Evolutionary conservation across 495 filamentous ascomycete genomes (phyloP).

Genomic region (Xylaria telfairii): DNA sequence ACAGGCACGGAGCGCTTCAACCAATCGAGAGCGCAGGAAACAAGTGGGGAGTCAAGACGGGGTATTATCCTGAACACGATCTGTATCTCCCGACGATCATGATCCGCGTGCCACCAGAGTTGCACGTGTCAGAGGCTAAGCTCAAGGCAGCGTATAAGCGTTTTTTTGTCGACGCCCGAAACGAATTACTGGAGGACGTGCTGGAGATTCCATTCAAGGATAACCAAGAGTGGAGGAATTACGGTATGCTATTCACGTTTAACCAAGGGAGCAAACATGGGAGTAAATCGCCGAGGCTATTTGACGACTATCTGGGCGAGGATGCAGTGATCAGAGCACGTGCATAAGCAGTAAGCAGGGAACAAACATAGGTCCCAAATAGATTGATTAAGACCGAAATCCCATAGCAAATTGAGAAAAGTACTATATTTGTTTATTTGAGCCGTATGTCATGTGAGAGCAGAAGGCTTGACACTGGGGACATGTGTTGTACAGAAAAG

Average conservation of each 20-base stretch:
- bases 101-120: neutral
- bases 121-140: neutral
- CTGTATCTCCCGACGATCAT: neutral
- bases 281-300: neutral
- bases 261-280: neutral
- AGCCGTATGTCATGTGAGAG: neutral
- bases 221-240: neutral
- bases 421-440: neutral
- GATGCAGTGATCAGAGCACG: neutral
- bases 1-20: neutral
- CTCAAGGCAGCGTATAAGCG: neutral
- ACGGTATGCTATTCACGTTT: constrained; percentile 3
- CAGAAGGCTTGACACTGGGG: neutral
- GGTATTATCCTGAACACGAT: neutral
- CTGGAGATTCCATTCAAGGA: neutral
- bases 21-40: neutral
- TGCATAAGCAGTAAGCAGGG: neutral
- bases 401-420: neutral
- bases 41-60: constrained; percentile 7
- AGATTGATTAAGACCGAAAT: neutral
- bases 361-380: too few species aligned
- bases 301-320: constrained; percentile 5
- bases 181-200: neutral
- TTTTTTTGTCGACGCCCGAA: neutral
- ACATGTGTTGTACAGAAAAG: neutral